phyloP scores from a whole-genome alignment of 306 rosid genomes.

The Gynostemma pentaphyllum region DNA sequence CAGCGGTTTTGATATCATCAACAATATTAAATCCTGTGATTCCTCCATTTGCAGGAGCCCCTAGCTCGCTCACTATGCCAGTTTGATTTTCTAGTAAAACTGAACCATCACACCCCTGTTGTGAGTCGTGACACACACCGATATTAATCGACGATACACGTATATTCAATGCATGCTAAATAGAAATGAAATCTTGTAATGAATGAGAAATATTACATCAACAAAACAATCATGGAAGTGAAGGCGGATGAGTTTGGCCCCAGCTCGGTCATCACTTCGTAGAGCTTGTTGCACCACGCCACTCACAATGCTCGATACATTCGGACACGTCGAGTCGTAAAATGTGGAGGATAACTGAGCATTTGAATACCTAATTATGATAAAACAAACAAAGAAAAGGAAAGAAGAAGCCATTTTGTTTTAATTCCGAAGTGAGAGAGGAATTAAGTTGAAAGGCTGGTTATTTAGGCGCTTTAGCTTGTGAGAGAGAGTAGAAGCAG shows the following conservation, averaged over 20 bases:
- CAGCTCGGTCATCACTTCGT: slow-evolving; percentile 11
- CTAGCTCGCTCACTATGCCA: slow-evolving; percentile 20
- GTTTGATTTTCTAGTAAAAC: slow-evolving; percentile 22
- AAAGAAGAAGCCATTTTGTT: slow-evolving; percentile 5
- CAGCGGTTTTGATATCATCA: slow-evolving; percentile 30
- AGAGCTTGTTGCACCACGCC: slow-evolving; percentile 19
- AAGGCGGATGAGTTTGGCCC: slow-evolving; percentile 25
- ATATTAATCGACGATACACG: no score
- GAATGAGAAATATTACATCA: no score
- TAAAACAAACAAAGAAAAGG: background rate
- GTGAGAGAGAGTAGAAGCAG: background rate
- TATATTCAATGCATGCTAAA: no score
- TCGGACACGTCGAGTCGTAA: slow-evolving; percentile 15
- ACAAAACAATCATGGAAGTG: slow-evolving; percentile 31
- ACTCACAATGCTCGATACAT: slow-evolving; percentile 14
- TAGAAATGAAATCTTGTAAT: no score
- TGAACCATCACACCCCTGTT: slow-evolving; percentile 46
- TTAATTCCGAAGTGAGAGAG: background rate
- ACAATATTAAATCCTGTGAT: slow-evolving; percentile 24
- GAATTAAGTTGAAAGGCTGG: background rate
- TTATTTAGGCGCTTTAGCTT: background rate
- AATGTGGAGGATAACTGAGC: slow-evolving; percentile 21
- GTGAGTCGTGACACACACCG: no score
- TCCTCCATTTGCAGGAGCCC: background rate
- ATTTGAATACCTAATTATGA: slow-evolving; percentile 2